Conservation (phyloP, 2,329 filamentous ascomycete genomes). For the Thielaviopsis punctulata region DNA sequence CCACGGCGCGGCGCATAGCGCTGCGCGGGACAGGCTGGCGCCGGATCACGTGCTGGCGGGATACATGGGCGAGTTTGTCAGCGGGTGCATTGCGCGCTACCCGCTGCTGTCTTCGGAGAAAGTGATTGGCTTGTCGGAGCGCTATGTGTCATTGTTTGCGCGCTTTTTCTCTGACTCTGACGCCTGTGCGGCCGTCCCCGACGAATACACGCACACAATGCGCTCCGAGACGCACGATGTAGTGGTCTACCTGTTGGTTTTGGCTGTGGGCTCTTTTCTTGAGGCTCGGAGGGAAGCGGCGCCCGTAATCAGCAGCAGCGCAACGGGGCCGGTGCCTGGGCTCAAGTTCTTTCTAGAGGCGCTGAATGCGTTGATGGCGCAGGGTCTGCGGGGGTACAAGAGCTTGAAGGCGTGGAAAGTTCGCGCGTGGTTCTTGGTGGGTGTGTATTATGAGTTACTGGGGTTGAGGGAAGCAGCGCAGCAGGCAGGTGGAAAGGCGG, state of each 20-base stretch:
- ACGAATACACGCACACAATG: background rate
- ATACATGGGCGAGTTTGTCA: constrained; percentile 7
- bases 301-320: background rate
- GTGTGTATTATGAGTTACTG: constrained; percentile 1
- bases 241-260: background rate
- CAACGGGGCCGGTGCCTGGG: constrained; percentile 1
- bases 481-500: background rate
- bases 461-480: background rate
- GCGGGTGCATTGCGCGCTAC: background rate
- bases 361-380: background rate
- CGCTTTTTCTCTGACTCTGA: background rate
- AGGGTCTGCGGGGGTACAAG: background rate
- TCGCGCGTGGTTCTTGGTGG: constrained; percentile 4
- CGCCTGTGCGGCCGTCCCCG: background rate
- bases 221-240: constrained; percentile 1
- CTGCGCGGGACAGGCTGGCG: background rate
- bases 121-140: constrained; percentile 2
- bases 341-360: constrained; percentile 4
- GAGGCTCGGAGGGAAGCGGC: background rate
- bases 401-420: constrained; percentile 1
- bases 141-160: background rate
- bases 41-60: background rate
- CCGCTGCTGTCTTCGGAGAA: constrained; percentile 3
- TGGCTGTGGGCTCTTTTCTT: constrained; percentile 3
- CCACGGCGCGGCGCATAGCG: no score